phyloP scores from a whole-genome alignment of 306 rosid genomes.

The Leucaena leucocephala region DNA sequence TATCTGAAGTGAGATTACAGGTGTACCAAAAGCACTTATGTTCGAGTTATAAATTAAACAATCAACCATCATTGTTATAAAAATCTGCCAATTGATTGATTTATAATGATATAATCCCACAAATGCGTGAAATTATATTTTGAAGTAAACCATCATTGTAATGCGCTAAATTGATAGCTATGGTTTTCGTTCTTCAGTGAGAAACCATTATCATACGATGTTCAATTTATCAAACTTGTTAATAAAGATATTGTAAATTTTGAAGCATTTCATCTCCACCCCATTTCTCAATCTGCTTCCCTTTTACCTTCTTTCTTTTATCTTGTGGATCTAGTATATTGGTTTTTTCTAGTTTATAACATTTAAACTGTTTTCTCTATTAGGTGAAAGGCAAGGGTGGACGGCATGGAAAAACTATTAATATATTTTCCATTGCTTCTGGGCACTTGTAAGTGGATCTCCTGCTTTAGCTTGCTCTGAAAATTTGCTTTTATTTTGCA shows the following conservation, averaged over 20 bases:
- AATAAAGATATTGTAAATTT: constrained; percentile 10
- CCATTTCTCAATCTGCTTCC: background rate
- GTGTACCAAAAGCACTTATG: background rate
- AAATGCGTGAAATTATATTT: constrained; percentile 8
- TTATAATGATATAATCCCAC: background rate
- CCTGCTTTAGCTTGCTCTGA: constrained; percentile 34
- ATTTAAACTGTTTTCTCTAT: constrained; percentile 28
- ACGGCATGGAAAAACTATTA: constrained; percentile 84
- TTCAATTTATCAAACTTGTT: constrained; percentile 18
- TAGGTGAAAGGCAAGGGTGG: constrained; percentile 69
- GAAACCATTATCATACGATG: constrained; percentile 16
- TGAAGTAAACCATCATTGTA: background rate
- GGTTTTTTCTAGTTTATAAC: constrained; percentile 31
- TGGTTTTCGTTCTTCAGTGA: constrained; percentile 29
- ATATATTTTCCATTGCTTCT: constrained; percentile 95
- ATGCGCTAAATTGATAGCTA: constrained; percentile 13
- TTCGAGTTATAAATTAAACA: background rate
- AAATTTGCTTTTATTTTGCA: constrained; percentile 21
- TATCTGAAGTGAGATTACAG: background rate
- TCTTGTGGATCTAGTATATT: constrained; percentile 12
- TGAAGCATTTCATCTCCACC: background rate
- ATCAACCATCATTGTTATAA: constrained; percentile 16
- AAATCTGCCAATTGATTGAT: constrained; percentile 16
- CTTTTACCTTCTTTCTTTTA: constrained; percentile 1
- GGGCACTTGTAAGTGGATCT: constrained; percentile 88